Evolutionary conservation across 345 rosid genomes (phyloP).

Genomic region (Syzygium aqueum): DNA sequence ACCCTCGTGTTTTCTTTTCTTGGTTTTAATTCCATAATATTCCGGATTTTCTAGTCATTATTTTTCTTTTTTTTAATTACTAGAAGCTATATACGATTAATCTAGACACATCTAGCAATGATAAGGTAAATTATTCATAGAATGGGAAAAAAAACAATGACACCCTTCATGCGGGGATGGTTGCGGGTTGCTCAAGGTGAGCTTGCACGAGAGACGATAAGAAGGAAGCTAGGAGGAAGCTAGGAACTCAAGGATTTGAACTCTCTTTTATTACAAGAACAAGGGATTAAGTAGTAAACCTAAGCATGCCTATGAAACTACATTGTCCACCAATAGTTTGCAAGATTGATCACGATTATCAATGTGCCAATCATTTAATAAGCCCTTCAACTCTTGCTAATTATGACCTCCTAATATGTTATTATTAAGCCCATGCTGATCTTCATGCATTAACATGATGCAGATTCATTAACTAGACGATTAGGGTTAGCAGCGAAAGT

Average conservation of each 20-base stretch:
- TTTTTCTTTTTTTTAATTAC: background rate
- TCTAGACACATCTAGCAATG: background rate
- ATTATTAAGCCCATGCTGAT: background rate
- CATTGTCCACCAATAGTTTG: background rate
- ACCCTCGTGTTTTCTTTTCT: background rate
- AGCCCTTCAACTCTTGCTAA: background rate
- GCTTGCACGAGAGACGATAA: background rate
- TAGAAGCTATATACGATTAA: background rate
- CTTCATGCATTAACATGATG: background rate
- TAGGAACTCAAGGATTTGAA: background rate
- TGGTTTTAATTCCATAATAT: background rate
- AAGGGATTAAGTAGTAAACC: background rate
- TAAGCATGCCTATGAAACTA: background rate
- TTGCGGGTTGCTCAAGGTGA: background rate
- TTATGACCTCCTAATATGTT: background rate
- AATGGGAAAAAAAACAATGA: background rate
- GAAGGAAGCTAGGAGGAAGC: background rate
- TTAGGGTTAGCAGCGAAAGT: background rate
- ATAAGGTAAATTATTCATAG: background rate
- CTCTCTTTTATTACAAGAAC: background rate
- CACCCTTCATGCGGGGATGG: background rate
- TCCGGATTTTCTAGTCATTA: background rate
- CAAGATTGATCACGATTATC: background rate
- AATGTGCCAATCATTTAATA: background rate
- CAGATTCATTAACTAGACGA: background rate